Evolutionary conservation across 2,329 filamentous ascomycete species (phyloP), one percentile per base, ranked within the genome.

Genomic region (Ilyonectria robusta): DNA sequence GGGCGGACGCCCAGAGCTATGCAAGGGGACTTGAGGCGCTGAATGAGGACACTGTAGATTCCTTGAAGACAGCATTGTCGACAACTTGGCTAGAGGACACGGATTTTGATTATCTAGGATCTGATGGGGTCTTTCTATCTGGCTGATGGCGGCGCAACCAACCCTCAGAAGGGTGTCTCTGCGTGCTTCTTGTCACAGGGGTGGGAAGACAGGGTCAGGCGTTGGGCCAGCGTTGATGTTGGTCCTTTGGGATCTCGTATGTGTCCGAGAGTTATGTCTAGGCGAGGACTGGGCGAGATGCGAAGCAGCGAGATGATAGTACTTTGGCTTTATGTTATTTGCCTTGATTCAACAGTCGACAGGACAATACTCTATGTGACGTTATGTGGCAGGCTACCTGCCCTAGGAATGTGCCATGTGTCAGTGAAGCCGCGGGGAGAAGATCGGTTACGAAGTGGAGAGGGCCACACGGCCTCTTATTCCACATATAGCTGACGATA

Each of bases 291-390:
- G 56, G 66, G 58, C 60, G 56, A 68, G 62, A 70, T 29, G 58
- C 35, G 29, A 59, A 57, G 65, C 31, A 70, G 68, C 59, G 69
- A 74, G 68, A 70, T 42, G 59, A 60, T 66, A 63, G 63, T 67
- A 63, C 62, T 65, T 72, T 72, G 60, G 70, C 50, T 71, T 71
- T 61, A 69, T 67, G 67, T 66, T 65, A 68, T 68, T 72, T 74
- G 70, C 62, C 70, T 75, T 74, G 46, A 69, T 65, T 72, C 51
- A 60, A 63, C 35, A 53, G 37, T 61, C 35, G 53, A 56, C 37
- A 57, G 33, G 59, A 57, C 61, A 65, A 59, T 69, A 65, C 37
- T 61, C 42, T 66, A 58, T 23, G 53, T 66, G 65, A 51, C 40
- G 54, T 61, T 60, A 35, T 53, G 33, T 50, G 55, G 57, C 47